Evolutionary conservation across 2,329 filamentous ascomycete genomes (phyloP), one percentile per base, ranked within the genome.

Genomic region (Aspergillus sp.): DNA sequence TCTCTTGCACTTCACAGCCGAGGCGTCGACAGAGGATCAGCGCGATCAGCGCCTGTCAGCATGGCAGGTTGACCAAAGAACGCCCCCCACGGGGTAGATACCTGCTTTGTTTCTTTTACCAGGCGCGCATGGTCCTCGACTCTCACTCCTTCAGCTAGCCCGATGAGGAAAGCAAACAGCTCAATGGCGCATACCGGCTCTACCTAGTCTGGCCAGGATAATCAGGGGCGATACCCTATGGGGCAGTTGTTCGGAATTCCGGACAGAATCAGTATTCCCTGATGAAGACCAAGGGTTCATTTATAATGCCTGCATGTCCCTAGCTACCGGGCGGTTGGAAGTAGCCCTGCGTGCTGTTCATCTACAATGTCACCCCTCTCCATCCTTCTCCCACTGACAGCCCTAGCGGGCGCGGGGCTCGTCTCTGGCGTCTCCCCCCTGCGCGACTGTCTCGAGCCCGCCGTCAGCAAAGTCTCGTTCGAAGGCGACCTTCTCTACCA

Each of bases 401-500:
- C 16, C 34, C 34, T 38, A 2, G 34, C 34, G 7, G 13, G 13
- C 5, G 13, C 34, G 5, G 13, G 34, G 14, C 14, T 38, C 34
- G 34, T 38, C 34, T 38, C 34, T 9, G 34, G 11, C 34, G 34
- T 17, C 2, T 38, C 34, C 3, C 34, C 34, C 14, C 34, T 38
- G 7, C 14, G 16, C 4, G 34, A n/a, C 34, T 38, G 34, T 13
- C 34, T 38, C 7, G 13, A 7, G 3, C 34, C 34, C 4, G 34
- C 34, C 34, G 16, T 38, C 34, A 17, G 34, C 34, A 16, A 38
- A 3, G 50, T 57, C 31, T 49, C 55, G 9, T 51, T 58, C 9
- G 29, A 50, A 16, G 61, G 56, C 7, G 61, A 67, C 36, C 43
- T 57, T 6, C 45, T 58, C 14, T 67, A 60, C 44, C 41, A 54